Conservation (phyloP, 805 yeast species). For the Lipomyces yamanashiensis region DNA sequence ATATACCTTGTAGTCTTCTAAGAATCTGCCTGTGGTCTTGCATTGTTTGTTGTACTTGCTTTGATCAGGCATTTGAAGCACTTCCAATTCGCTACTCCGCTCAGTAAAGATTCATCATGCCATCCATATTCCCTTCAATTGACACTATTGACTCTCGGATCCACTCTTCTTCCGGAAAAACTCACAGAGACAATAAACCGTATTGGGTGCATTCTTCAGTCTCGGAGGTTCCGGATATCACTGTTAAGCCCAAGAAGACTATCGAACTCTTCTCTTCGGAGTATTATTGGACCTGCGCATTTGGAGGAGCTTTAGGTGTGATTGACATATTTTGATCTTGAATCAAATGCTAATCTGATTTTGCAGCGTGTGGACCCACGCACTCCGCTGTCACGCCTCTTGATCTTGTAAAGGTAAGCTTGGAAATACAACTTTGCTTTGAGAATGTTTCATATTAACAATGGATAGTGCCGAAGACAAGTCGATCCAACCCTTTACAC, state of each 20-base stretch:
- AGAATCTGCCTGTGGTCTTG: too few relatives aligned
- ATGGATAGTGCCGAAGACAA: conserved; percentile 13
- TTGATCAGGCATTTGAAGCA: neutral
- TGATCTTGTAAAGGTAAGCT: conserved; percentile 72
- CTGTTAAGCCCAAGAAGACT: neutral
- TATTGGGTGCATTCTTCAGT: neutral
- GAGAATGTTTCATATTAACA: too few relatives aligned
- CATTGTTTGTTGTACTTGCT: neutral
- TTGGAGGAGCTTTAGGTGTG: conserved; percentile 65
- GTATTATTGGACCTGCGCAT: conserved; percentile 71
- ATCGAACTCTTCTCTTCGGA: conserved; percentile 63
- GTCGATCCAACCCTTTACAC: conserved; percentile 62
- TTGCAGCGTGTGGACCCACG: conserved; percentile 92
- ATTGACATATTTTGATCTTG: neutral
- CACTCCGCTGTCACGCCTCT: conserved; percentile 91
- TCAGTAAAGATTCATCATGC: neutral
- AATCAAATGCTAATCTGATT: neutral
- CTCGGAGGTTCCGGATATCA: neutral
- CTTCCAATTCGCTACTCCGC: neutral
- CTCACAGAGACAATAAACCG: neutral
- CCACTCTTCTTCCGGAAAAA: neutral
- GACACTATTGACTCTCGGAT: neutral
- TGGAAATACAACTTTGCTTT: too few relatives aligned
- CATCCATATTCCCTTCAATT: conserved; percentile 5
- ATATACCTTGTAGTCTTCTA: neutral